These are phyloP conservation scores for grape (Vitis vinifera) DNA, from an alignment of 164 flowering plant species.

Conservation along the genomic window DNA sequence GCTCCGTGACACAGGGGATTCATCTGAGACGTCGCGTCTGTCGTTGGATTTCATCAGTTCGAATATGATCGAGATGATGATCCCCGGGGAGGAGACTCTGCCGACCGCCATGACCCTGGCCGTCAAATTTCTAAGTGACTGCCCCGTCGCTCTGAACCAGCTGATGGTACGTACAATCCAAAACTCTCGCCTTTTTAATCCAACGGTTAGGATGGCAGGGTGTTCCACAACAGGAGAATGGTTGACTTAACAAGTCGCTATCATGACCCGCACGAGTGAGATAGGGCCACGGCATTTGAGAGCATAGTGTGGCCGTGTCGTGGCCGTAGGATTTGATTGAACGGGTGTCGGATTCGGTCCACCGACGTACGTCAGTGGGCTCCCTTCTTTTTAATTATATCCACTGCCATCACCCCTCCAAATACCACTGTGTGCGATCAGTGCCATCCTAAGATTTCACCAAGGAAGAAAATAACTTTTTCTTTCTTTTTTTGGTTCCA, in stretches of 20 bases:
- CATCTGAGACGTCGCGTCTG: constrained; percentile 30
- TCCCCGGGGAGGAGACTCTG: constrained; percentile 93
- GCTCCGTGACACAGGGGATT: constrained; percentile 43
- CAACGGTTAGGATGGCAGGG: no score
- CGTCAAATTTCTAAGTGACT: constrained; percentile 77
- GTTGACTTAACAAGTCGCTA: no score
- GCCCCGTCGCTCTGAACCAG: constrained; percentile 56
- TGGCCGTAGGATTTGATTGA: constrained; percentile 23
- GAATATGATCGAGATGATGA: constrained; percentile 92
- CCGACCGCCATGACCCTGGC: constrained; percentile 87
- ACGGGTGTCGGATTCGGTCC: constrained; percentile 18
- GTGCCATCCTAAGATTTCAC: no score
- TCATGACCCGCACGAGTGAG: not conserved
- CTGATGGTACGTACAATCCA: constrained; percentile 45
- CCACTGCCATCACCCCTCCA: no score
- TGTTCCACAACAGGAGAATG: no score
- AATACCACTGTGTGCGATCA: no score
- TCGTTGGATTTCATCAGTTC: constrained; percentile 63
- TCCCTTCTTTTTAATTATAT: not conserved
- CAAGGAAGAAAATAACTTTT: no score
- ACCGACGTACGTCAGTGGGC: not conserved
- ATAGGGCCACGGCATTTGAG: not conserved
- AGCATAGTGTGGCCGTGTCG: not conserved
- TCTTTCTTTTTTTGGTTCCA: no score
- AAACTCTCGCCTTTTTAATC: not conserved